These are phyloP conservation scores for Wickerhamiella occidentalis DNA, from an alignment of 805 yeast species.

Conservation along the genomic window DNA sequence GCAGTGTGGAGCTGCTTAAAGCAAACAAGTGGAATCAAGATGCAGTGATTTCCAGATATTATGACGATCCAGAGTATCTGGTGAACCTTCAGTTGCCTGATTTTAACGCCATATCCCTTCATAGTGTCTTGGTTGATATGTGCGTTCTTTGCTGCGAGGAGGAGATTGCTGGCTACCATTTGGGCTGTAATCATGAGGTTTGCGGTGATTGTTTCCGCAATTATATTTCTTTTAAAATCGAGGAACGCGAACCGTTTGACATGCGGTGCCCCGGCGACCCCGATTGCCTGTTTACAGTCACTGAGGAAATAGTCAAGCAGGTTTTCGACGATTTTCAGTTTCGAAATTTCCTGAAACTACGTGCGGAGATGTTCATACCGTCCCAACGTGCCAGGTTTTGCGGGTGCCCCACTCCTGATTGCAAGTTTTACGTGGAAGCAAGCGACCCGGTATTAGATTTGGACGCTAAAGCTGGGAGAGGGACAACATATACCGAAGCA, in stretches of 20 bases:
- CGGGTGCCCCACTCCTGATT: conserved; percentile 19
- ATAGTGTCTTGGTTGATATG: background rate
- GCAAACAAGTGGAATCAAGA: conserved; percentile 1
- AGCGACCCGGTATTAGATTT: background rate
- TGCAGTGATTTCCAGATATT: background rate
- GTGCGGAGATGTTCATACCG: conserved; percentile 11
- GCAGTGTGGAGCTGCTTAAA: background rate
- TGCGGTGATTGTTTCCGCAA: conserved; percentile 58
- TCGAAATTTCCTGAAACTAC: conserved; percentile 3
- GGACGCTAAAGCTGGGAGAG: background rate
- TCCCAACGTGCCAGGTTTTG: conserved; percentile 19
- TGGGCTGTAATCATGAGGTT: conserved; percentile 59
- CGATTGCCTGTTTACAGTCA: conserved; percentile 34
- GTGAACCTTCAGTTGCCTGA: background rate
- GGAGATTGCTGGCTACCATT: conserved; percentile 16
- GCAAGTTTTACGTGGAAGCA: conserved; percentile 23
- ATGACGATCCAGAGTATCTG: background rate
- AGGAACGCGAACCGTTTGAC: conserved; percentile 26
- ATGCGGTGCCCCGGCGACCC: conserved; percentile 57
- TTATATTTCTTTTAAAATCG: conserved; percentile 40
- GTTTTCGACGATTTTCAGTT: conserved; percentile 23
- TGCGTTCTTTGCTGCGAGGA: conserved; percentile 10
- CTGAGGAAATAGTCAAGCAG: conserved; percentile 27
- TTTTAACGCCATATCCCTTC: background rate
- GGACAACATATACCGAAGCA: background rate